phyloP scores from a whole-genome alignment of 768 basidiomycete genomes.

The Thelephora ganbajun region DNA sequence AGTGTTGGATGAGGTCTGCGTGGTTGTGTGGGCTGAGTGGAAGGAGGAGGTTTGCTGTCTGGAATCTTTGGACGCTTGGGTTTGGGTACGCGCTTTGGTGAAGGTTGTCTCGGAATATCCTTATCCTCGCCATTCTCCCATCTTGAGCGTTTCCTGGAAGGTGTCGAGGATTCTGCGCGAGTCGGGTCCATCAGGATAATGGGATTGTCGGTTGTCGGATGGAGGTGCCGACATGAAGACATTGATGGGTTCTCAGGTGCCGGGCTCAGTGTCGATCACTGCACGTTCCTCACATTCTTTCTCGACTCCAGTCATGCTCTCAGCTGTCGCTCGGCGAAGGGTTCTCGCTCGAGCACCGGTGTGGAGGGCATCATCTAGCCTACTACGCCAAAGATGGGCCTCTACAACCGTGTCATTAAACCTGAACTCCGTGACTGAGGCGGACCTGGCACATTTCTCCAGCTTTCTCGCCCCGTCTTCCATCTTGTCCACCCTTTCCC shows the following conservation, averaged over 20 bases:
- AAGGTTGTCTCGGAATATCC: conserved; percentile 23
- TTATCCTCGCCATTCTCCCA: conserved; percentile 46
- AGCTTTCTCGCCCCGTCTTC: conserved; percentile 46
- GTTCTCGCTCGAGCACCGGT: conserved; percentile 1
- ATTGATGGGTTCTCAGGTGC: neutral
- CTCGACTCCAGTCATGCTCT: conserved; percentile 4
- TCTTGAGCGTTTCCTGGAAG: conserved; percentile 63
- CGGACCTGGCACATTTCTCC: conserved; percentile 58
- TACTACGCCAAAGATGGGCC: conserved; percentile 5
- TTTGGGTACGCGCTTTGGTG: conserved; percentile 43
- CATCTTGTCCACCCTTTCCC: conserved; percentile 54
- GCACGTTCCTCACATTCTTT: too few species aligned
- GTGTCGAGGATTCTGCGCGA: conserved; percentile 29
- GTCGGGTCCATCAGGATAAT: conserved; percentile 4
- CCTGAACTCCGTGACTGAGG: conserved; percentile 28
- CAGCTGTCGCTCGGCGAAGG: neutral
- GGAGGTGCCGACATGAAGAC: neutral
- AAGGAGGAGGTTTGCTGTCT: conserved; percentile 10
- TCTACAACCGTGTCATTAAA: conserved; percentile 11
- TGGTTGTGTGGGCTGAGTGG: conserved; percentile 7
- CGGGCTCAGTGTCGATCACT: neutral
- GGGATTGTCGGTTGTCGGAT: neutral
- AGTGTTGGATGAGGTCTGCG: conserved; percentile 11
- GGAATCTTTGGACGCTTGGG: conserved; percentile 20
- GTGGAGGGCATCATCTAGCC: neutral